Conservation (phyloP, 164 flowering plant genomes). For the Sextonia rubra region DNA sequence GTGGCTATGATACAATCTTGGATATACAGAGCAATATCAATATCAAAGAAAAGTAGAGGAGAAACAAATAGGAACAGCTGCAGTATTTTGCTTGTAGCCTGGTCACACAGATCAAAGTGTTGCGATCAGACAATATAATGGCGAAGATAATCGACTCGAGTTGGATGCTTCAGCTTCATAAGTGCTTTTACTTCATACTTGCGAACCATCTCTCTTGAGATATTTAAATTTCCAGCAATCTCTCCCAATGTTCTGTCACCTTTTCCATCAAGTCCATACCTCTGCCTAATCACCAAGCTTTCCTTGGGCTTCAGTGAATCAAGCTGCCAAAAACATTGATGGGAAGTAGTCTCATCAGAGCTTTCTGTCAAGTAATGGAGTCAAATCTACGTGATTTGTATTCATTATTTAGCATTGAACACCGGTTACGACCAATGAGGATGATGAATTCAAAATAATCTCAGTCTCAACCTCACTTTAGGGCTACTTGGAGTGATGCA, state of each 20-base stretch:
- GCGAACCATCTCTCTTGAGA: slow-evolving; percentile 98
- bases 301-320: slow-evolving; percentile 97
- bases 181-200: slow-evolving; percentile 94
- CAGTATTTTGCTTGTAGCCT: not conserved
- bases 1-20: not conserved
- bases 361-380: not conserved
- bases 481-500: too few species aligned
- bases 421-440: too few species aligned
- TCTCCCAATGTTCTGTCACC: slow-evolving; percentile 90
- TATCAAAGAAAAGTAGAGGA: not conserved
- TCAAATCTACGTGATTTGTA: not conserved
- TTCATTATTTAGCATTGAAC: too few species aligned
- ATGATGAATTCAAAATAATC: too few species aligned
- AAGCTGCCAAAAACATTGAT: slow-evolving; percentile 43
- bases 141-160: slow-evolving; percentile 87
- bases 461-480: too few species aligned
- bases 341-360: not conserved
- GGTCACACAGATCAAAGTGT: not conserved
- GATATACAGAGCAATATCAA: not conserved
- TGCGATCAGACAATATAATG: slow-evolving; percentile 39
- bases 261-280: slow-evolving; percentile 95
- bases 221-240: slow-evolving; percentile 85
- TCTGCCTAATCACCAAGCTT: slow-evolving; percentile 93
- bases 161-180: slow-evolving; percentile 96
- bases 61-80: not conserved